phyloP scores from a whole-genome alignment of 2,329 filamentous ascomycete genomes.

The Alternaria sp. region DNA sequence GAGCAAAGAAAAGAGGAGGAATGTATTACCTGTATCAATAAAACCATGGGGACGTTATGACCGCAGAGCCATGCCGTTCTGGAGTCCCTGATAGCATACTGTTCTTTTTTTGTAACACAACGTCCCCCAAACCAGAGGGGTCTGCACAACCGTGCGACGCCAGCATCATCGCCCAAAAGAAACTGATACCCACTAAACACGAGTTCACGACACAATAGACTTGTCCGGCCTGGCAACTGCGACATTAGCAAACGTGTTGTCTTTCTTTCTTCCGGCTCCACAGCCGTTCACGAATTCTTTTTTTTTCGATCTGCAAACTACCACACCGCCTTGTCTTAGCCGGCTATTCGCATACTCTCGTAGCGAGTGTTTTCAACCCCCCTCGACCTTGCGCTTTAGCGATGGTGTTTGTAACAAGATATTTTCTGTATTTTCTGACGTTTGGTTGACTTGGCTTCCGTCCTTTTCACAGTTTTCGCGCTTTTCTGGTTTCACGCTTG shows the following conservation, averaged over 20 bases:
- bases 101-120: constrained; percentile 34
- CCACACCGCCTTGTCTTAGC: constrained; percentile 3
- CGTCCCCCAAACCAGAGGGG: constrained; percentile 24
- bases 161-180: constrained; percentile 38
- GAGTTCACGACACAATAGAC: constrained; percentile 51
- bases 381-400: constrained; percentile 11
- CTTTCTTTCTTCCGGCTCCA: constrained; percentile 23
- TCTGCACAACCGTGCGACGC: constrained; percentile 18
- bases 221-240: constrained; percentile 24
- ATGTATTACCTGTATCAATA: constrained; percentile 33
- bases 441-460: constrained; percentile 10
- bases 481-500: constrained; percentile 9
- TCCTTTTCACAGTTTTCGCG: constrained; percentile 8
- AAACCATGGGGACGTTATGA: constrained; percentile 41
- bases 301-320: constrained; percentile 21
- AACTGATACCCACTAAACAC: constrained; percentile 50
- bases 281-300: constrained; percentile 41
- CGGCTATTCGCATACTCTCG: constrained; percentile 12
- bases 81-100: constrained; percentile 28
- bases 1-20: constrained; percentile 21
- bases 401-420: constrained; percentile 18
- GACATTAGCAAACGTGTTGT: constrained; percentile 16
- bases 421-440: constrained; percentile 2
- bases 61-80: constrained; percentile 32
- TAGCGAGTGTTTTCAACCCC: constrained; percentile 5